Evolutionary conservation across 352 stramenopile species (phyloP).

Genomic region (Albugo candida): DNA sequence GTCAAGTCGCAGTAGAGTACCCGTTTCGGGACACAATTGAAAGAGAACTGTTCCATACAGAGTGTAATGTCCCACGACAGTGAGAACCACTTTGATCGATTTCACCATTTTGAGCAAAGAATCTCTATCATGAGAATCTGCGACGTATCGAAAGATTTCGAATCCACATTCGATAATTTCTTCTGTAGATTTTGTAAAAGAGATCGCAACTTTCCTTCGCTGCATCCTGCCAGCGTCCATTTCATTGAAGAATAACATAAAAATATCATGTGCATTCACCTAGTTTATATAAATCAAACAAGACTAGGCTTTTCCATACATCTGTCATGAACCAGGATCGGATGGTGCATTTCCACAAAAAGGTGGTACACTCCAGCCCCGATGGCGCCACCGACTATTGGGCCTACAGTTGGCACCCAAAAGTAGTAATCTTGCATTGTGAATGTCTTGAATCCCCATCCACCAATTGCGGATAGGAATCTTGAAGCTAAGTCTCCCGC

Average conservation of each 20-base stretch:
- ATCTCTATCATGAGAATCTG: slow-evolving; percentile 25
- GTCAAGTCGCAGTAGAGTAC: slow-evolving; percentile 87
- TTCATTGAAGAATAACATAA: slow-evolving; percentile 22
- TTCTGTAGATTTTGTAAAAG: slow-evolving; percentile 30
- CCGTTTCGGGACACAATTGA: slow-evolving; percentile 65
- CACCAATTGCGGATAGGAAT: slow-evolving; percentile 19
- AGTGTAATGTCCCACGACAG: slow-evolving; percentile 74
- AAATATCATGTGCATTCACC: too few relatives aligned
- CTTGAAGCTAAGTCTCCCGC: slow-evolving; percentile 27
- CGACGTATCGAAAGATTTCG: slow-evolving; percentile 26
- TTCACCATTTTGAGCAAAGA: slow-evolving; percentile 57
- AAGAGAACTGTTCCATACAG: slow-evolving; percentile 73
- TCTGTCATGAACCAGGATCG: not conserved
- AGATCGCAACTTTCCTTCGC: slow-evolving; percentile 40
- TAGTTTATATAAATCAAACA: too few relatives aligned
- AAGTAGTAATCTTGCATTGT: slow-evolving; percentile 24
- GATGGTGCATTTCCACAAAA: slow-evolving; percentile 41
- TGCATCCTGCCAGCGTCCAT: slow-evolving; percentile 79
- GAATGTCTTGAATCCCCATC: slow-evolving; percentile 27
- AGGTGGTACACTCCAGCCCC: slow-evolving; percentile 42
- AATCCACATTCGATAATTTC: slow-evolving; percentile 17
- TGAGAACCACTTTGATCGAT: slow-evolving; percentile 55
- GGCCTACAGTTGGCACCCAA: slow-evolving; percentile 27
- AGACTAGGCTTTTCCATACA: not conserved
- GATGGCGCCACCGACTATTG: slow-evolving; percentile 16